These are phyloP conservation scores for Fraxinus xanthoxyloides DNA, from an alignment of 305 asterid species.

Conservation along the genomic window DNA sequence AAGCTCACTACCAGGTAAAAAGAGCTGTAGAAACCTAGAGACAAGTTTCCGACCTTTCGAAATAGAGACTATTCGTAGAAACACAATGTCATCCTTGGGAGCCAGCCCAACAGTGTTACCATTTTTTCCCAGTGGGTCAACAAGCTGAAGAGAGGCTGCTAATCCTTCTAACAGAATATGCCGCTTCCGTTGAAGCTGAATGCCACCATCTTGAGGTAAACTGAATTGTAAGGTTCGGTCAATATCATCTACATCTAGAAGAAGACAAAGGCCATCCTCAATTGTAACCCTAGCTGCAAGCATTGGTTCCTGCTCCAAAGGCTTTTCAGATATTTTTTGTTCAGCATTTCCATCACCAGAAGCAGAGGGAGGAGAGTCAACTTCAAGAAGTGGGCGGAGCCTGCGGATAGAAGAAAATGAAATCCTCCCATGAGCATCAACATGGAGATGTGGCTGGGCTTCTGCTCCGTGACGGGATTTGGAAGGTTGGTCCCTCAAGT, in stretches of 20 bases:
- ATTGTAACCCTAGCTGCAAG: conserved; percentile 88
- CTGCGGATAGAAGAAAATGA: conserved; percentile 83
- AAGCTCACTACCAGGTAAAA: conserved; percentile 78
- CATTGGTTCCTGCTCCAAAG: conserved; percentile 94
- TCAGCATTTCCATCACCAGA: conserved; percentile 62
- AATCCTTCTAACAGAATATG: conserved; percentile 85
- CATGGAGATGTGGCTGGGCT: conserved; percentile 79
- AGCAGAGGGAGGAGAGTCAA: conserved; percentile 77
- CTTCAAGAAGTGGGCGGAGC: conserved; percentile 78
- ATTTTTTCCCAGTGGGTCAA: conserved; percentile 78
- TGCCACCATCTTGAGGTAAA: conserved; percentile 73
- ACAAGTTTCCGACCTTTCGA: conserved; percentile 88
- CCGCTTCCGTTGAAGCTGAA: conserved; percentile 69
- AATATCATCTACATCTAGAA: conserved; percentile 89
- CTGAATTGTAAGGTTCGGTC: conserved; percentile 71
- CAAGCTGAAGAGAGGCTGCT: conserved; percentile 92
- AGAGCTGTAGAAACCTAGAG: conserved; percentile 75
- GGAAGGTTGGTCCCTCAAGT: conserved; percentile 63
- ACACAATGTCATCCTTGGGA: conserved; percentile 80
- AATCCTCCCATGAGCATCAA: conserved; percentile 84
- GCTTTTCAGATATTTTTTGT: conserved; percentile 58
- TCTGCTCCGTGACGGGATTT: conserved; percentile 71
- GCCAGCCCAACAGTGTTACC: conserved; percentile 57
- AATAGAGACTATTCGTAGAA: conserved; percentile 73
- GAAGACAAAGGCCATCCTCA: conserved; percentile 77